A percentile compares a stretch with the other conserved stretches of the same genome.
These are phyloP conservation scores for Lotmaria passim DNA, from an alignment of 208 protist species.

Conservation along the genomic window DNA sequence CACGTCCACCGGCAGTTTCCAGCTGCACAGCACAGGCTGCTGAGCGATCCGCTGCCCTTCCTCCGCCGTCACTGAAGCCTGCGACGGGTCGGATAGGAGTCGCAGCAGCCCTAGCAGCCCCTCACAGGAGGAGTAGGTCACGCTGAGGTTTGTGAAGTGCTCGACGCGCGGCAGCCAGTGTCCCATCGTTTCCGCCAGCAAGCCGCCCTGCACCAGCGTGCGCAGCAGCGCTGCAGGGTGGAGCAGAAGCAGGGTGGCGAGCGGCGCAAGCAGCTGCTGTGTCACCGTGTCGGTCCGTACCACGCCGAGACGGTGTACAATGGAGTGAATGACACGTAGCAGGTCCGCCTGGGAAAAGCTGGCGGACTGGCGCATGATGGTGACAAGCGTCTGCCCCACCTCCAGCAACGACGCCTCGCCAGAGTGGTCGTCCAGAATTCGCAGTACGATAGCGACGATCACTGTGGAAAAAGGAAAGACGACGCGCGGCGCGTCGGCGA, in stretches of 20 bases:
- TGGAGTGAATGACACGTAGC: slow-evolving; percentile 33
- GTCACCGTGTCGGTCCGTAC: slow-evolving; percentile 53
- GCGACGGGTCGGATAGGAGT: slow-evolving; percentile 9
- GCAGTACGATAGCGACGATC: slow-evolving; percentile 49
- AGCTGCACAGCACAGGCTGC: slow-evolving; percentile 26
- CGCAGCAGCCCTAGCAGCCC: slow-evolving; percentile 46
- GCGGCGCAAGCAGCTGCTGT: slow-evolving; percentile 57
- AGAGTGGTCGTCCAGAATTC: slow-evolving; percentile 31
- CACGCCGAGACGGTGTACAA: slow-evolving; percentile 42
- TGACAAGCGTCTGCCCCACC: slow-evolving; percentile 47
- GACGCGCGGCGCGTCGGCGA: slow-evolving; percentile 21
- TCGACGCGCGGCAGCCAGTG: slow-evolving; percentile 55
- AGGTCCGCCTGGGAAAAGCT: slow-evolving; percentile 50
- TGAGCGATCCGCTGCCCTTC: slow-evolving; percentile 27
- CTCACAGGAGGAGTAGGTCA: slow-evolving; percentile 41
- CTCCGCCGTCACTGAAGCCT: slow-evolving; percentile 15
- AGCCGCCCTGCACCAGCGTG: slow-evolving; percentile 35
- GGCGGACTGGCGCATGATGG: slow-evolving; percentile 42
- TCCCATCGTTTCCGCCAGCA: slow-evolving; percentile 45
- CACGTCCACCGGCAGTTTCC: slow-evolving; percentile 27
- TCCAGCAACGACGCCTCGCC: slow-evolving; percentile 57
- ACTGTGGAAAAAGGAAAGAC: slow-evolving; percentile 50
- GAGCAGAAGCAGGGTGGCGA: slow-evolving; percentile 53
- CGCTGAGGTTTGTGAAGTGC: slow-evolving; percentile 30
- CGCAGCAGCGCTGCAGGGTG: slow-evolving; percentile 50